These are phyloP conservation scores for Verticillium klebahnii DNA, from an alignment of 2,329 filamentous ascomycete species.

Conservation along the genomic window DNA sequence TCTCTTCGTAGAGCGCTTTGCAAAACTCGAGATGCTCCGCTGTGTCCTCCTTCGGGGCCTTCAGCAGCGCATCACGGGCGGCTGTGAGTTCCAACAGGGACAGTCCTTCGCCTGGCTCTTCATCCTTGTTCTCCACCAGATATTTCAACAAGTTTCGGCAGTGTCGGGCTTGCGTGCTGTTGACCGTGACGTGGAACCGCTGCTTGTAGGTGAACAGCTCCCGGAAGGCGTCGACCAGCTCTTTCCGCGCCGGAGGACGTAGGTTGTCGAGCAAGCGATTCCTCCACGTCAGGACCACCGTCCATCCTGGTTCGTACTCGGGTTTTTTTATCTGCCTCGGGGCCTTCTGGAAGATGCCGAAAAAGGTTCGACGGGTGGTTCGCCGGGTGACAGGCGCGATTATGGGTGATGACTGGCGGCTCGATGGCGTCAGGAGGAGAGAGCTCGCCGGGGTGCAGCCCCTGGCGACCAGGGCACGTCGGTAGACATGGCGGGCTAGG, in stretches of 20 bases:
- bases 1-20: conserved; percentile 33
- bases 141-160: conserved; percentile 56
- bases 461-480: conserved; percentile 28
- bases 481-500: conserved; percentile 39
- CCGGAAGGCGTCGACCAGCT: conserved; percentile 61
- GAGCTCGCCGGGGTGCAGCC: conserved; percentile 27
- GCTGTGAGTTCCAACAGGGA: conserved; percentile 36
- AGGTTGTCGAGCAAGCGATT: conserved; percentile 58
- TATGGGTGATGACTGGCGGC: conserved; percentile 19
- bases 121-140: conserved; percentile 37
- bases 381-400: conserved; percentile 16
- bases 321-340: conserved; percentile 56
- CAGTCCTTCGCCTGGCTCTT: conserved; percentile 24
- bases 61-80: conserved; percentile 39
- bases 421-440: conserved; percentile 20
- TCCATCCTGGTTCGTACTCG: conserved; percentile 66
- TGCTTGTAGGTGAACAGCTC: conserved; percentile 57
- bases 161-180: conserved; percentile 61
- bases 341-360: conserved; percentile 58
- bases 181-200: conserved; percentile 43
- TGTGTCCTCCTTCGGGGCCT: conserved; percentile 35
- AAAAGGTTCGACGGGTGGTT: conserved; percentile 41
- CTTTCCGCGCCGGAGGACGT: conserved; percentile 58
- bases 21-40: conserved; percentile 44
- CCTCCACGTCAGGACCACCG: conserved; percentile 64